A percentile compares a stretch with the other conserved stretches of the same genome.
These are phyloP conservation scores for Hypoxylon sp. DNA, from an alignment of 2,329 filamentous ascomycete genomes.

Conservation along the genomic window DNA sequence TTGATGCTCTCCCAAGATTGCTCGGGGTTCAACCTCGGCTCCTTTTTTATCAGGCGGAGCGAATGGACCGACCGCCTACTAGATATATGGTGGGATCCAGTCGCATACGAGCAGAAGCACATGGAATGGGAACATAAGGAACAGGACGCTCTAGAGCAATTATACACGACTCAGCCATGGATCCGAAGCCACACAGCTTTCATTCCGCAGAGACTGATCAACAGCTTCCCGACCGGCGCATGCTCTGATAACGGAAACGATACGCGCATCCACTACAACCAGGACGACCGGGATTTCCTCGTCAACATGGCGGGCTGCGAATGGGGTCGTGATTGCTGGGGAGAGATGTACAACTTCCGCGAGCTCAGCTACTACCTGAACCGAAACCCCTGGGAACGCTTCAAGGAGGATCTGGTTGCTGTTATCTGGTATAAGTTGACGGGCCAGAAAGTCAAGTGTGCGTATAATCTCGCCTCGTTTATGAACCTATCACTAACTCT, in stretches of 20 bases:
- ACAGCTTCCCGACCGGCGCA: constrained; percentile 90
- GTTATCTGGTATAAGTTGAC: constrained; percentile 70
- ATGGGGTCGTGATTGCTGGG: constrained; percentile 97
- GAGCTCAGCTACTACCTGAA: constrained; percentile 91
- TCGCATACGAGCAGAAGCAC: constrained; percentile 96
- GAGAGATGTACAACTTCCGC: constrained; percentile 95
- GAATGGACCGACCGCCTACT: constrained; percentile 90
- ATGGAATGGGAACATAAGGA: constrained; percentile 99
- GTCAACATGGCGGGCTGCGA: constrained; percentile 99
- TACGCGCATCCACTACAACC: constrained; percentile 81
- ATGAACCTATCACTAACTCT: constrained; percentile 13
- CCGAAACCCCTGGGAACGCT: constrained; percentile 79
- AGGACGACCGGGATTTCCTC: constrained; percentile 86
- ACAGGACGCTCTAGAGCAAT: constrained; percentile 91
- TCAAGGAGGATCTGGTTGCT: constrained; percentile 72
- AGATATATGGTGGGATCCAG: constrained; percentile 98
- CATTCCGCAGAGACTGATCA: constrained; percentile 88
- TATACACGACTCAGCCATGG: constrained; percentile 93
- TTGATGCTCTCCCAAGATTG: constrained; percentile 93
- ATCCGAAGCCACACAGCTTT: constrained; percentile 88
- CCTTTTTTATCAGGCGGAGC: constrained; percentile 88
- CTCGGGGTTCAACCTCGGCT: constrained; percentile 93
- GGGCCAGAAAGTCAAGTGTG: constrained; percentile 63
- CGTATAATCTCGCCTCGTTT: constrained; percentile 13
- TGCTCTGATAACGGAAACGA: constrained; percentile 82